Evolutionary conservation across 1,284 basidiomycete species (phyloP).

Genomic region (Cutaneotrichosporon sp.): DNA sequence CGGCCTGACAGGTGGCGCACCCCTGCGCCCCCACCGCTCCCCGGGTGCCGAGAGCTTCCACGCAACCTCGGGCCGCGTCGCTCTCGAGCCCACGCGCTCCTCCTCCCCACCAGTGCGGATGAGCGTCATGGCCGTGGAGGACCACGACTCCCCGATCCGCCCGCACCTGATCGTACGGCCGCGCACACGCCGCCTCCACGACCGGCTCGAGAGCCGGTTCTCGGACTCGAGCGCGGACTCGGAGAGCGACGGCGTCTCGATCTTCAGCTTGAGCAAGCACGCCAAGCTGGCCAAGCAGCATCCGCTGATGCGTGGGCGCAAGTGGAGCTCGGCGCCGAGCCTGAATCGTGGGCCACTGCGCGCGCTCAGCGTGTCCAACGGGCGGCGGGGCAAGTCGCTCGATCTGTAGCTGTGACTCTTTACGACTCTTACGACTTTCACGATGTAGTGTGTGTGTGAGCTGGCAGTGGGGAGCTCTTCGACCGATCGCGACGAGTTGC

Average conservation of each 20-base stretch:
- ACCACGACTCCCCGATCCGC: background rate
- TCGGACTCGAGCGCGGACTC: constrained; percentile 12
- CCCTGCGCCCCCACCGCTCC: constrained; percentile 35
- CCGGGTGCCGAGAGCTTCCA: constrained; percentile 36
- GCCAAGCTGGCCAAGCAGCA: background rate
- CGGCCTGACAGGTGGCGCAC: constrained; percentile 12
- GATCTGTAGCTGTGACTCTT: constrained; percentile 3
- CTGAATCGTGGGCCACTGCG: background rate
- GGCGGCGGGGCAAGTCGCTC: constrained; percentile 3
- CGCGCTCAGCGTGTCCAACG: background rate
- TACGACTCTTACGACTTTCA: background rate
- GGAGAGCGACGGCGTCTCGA: constrained; percentile 8
- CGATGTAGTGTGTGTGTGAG: background rate
- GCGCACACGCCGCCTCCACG: constrained; percentile 8
- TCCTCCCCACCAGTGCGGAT: constrained; percentile 13
- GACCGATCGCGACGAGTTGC: too few species aligned
- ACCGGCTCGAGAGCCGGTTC: constrained; percentile 16
- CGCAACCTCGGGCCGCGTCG: constrained; percentile 21
- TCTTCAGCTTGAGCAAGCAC: constrained; percentile 7
- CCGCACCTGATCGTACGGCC: background rate
- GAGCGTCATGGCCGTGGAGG: background rate
- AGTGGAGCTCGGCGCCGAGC: constrained; percentile 4
- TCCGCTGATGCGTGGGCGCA: background rate
- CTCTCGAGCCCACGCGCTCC: constrained; percentile 18
- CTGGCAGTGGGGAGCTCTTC: too few species aligned